Evolutionary conservation across 495 filamentous ascomycete genomes (phyloP).

Genomic region (Aspergillus leporis): DNA sequence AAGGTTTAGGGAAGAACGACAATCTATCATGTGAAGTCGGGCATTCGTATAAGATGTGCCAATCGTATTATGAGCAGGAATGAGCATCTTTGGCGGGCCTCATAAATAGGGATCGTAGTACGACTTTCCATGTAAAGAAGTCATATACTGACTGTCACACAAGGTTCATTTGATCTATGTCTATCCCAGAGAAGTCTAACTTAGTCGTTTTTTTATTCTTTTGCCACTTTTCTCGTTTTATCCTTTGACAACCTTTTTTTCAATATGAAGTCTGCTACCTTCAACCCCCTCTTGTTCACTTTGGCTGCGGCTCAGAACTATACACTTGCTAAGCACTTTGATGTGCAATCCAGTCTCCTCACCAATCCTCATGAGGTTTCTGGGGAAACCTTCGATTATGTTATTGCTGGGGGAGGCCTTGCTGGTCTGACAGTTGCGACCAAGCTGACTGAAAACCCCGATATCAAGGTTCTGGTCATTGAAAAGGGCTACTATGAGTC

Average conservation of each 20-base stretch:
- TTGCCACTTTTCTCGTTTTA: not conserved
- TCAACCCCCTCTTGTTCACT: not conserved
- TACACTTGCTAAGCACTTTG: not conserved
- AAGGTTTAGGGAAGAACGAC: not conserved
- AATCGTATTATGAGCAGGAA: not conserved
- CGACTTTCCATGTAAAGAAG: not conserved
- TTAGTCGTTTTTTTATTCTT: not conserved
- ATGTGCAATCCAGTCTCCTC: conserved; percentile 24
- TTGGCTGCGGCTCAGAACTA: not conserved
- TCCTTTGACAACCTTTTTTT: not conserved
- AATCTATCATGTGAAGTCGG: not conserved
- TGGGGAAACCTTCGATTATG: conserved; percentile 28
- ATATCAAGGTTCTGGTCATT: conserved; percentile 51
- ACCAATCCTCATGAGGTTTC: conserved; percentile 23
- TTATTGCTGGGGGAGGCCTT: conserved; percentile 37
- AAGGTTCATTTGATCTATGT: not conserved
- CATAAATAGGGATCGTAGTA: not conserved
- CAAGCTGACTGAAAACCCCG: conserved; percentile 46
- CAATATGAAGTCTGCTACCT: not conserved
- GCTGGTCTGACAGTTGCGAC: conserved; percentile 35
- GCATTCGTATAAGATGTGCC: not conserved
- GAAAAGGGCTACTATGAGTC: conserved; percentile 47
- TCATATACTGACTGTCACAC: not conserved
- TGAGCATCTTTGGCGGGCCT: not conserved
- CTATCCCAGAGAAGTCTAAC: not conserved